Base-by-base conservation (phyloP, 305 asterid species). In the Andrographis paniculata region DNA sequence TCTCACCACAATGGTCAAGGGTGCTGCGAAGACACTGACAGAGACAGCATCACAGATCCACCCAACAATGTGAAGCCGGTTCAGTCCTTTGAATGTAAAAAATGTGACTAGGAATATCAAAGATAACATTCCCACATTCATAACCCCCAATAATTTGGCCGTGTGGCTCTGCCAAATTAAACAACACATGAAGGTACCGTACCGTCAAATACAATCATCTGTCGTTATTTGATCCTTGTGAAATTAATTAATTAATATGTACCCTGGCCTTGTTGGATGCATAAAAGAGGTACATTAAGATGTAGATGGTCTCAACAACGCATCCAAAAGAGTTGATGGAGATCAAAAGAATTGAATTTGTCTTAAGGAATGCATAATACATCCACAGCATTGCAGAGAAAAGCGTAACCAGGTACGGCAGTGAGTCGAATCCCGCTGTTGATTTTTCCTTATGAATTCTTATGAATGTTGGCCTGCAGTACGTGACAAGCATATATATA, bases 381-480 rank as follows among this genome's bases (percentile, higher is more conserved):
- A 85, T 40, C 94, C 95, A 85, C 13, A 85, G 60, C 85, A 71
- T 70, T 8, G 94, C 65, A 2, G 94, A 77, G 60, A 82, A 79
- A 3, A 85, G 78, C 5, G 88, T 76, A 6, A 82, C 82, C 4
- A 65, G 58, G 17, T 85, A 82, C 0, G 95, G 95, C 16, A 79
- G 37, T 11, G 85, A 69, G 47, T 82, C 81, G 49, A 66, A 85
- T 14, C 87, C 94, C 83, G 77, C 47, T 0, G 95, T 82, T 5
- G 95, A 85, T 71, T 79, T 82, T 38, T 67, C 84, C 67, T 53
- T 71, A 53, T 49, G 54, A n/a, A 85, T 85, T 19, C 77, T 40
- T n/a, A 60, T 39, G 42, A 85, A 82, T 0, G 95, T 85, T 6
- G 88, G 85, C 74, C 95, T 81, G 72, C 58, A 33, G 9, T 1